A percentile compares a stretch with the other conserved stretches of the same genome.
phyloP scores from a whole-genome alignment of 2,329 filamentous ascomycete genomes.

The Acephala macrosclerotiorum region DNA sequence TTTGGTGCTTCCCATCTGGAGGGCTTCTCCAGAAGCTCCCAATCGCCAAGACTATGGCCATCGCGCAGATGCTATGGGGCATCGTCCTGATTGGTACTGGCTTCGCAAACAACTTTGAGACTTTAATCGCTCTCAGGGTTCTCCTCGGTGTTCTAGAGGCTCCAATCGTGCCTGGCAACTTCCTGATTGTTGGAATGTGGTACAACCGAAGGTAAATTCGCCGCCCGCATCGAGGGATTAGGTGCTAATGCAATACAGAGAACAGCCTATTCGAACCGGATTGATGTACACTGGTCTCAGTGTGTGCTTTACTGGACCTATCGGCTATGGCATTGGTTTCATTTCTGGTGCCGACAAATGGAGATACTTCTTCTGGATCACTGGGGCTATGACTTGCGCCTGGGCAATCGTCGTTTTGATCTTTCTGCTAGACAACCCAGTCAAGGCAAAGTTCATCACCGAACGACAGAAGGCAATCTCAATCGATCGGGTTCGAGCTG shows the following conservation, averaged over 20 bases:
- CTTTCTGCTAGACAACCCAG: constrained; percentile 57
- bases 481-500: constrained; percentile 58
- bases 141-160: constrained; percentile 40
- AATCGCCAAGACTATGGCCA: constrained; percentile 45
- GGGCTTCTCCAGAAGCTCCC: constrained; percentile 44
- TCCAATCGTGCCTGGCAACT: constrained; percentile 43
- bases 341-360: constrained; percentile 33
- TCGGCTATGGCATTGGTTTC: constrained; percentile 42
- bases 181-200: constrained; percentile 46
- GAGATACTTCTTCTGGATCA: constrained; percentile 36
- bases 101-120: constrained; percentile 33
- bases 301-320: constrained; percentile 38
- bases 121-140: constrained; percentile 36
- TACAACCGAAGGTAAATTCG: constrained; percentile 43
- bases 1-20: constrained; percentile 45
- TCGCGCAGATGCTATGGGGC: constrained; percentile 24
- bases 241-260: constrained; percentile 38
- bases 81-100: constrained; percentile 29
- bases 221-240: not conserved
- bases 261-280: constrained; percentile 34
- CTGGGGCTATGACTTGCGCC: constrained; percentile 38
- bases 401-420: constrained; percentile 48
- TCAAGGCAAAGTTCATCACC: constrained; percentile 51
- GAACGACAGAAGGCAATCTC: constrained; percentile 52
- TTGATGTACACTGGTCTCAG: constrained; percentile 29